Percentiles rank a stretch among this genome's conserved stretches.
Evolutionary conservation across 768 basidiomycete species (phyloP).

Genomic region (Suillus placidus): DNA sequence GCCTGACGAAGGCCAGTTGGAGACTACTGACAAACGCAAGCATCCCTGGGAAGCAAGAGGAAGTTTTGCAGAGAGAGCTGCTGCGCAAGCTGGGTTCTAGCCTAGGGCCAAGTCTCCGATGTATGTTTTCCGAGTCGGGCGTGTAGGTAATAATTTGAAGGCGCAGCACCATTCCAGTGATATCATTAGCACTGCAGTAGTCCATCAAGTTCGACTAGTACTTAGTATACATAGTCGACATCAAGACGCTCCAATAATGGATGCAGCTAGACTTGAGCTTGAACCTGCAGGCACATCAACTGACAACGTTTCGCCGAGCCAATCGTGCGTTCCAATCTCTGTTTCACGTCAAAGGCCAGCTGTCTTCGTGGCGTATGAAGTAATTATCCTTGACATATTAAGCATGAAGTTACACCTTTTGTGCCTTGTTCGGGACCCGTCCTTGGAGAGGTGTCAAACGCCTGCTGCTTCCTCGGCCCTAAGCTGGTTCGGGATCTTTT

Average conservation of each 20-base stretch:
- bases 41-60: constrained; percentile 70
- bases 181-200: background rate
- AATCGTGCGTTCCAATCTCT: background rate
- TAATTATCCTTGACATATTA: background rate
- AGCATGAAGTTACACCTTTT: background rate
- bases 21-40: constrained; percentile 32
- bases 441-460: background rate
- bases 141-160: background rate
- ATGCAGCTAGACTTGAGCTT: background rate
- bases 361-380: background rate
- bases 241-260: background rate
- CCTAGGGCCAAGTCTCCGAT: background rate
- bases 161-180: background rate
- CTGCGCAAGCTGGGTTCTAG: constrained; percentile 64
- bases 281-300: background rate
- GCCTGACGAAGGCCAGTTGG: constrained; percentile 19
- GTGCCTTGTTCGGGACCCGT: background rate
- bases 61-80: constrained; percentile 64
- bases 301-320: background rate
- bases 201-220: background rate
- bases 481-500: background rate
- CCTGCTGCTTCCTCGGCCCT: background rate
- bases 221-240: background rate
- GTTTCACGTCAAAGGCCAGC: background rate
- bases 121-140: background rate